These are phyloP conservation scores for Botrytis paeoniae DNA, from an alignment of 2,329 filamentous ascomycete species.

Conservation along the genomic window DNA sequence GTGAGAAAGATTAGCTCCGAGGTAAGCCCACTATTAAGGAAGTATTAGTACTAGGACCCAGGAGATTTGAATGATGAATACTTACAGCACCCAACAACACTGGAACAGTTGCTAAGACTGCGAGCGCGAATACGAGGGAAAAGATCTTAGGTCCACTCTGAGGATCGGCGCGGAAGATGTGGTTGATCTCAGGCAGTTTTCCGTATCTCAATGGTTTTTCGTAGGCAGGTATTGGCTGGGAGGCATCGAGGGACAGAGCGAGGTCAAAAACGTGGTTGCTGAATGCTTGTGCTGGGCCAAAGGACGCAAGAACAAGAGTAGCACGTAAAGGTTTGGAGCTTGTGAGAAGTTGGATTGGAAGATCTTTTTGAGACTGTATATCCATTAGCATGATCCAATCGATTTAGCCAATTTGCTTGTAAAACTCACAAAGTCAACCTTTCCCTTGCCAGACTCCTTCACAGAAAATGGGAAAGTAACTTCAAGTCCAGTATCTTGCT, in stretches of 20 bases:
- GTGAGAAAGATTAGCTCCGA: constrained; percentile 83
- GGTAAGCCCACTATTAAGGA: constrained; percentile 63
- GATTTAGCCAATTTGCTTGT: not conserved
- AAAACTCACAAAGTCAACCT: constrained; percentile 73
- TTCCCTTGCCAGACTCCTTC: constrained; percentile 85
- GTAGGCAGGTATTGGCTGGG: constrained; percentile 55
- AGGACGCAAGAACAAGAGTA: constrained; percentile 82
- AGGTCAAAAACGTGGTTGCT: constrained; percentile 72
- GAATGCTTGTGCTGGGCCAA: constrained; percentile 69
- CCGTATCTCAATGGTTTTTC: constrained; percentile 77
- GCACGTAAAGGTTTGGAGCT: constrained; percentile 68
- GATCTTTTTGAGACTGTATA: constrained; percentile 76
- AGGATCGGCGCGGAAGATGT: constrained; percentile 80
- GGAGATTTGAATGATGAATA: constrained; percentile 27
- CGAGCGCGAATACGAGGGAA: constrained; percentile 71
- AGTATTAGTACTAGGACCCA: constrained; percentile 26
- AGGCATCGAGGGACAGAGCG: constrained; percentile 60
- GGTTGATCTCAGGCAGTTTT: constrained; percentile 79
- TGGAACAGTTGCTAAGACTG: constrained; percentile 71
- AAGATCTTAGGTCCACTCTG: constrained; percentile 77
- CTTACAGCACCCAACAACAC: constrained; percentile 68
- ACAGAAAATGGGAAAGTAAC: constrained; percentile 80
- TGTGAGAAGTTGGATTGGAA: constrained; percentile 77
- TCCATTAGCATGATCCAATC: constrained; percentile 26
- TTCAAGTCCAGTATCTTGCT: constrained; percentile 73